phyloP scores from a whole-genome alignment of 176 grass and related monocot genomes.

The Musa beccarii region DNA sequence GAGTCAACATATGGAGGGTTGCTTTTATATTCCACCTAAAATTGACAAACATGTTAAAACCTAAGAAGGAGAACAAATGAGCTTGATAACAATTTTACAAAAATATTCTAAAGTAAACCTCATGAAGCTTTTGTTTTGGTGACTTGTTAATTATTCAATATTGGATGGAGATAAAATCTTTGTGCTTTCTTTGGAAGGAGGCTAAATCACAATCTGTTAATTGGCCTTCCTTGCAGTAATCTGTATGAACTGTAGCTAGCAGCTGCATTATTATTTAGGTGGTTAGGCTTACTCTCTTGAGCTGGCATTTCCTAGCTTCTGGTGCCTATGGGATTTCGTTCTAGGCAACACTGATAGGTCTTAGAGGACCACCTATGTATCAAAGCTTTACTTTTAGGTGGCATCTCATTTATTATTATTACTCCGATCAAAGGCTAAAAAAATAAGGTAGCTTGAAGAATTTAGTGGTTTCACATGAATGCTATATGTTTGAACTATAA shows the following conservation, averaged over 20 bases:
- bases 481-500: too few species aligned
- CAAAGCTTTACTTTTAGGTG: too few species aligned
- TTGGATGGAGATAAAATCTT: background rate
- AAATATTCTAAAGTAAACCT: background rate
- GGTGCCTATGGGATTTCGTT: too few species aligned
- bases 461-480: too few species aligned
- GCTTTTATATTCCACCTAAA: background rate
- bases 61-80: background rate
- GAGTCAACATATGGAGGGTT: too few species aligned
- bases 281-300: too few species aligned
- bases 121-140: background rate
- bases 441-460: too few species aligned
- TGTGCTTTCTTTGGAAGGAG: background rate
- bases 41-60: background rate
- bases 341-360: too few species aligned
- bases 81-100: background rate
- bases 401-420: too few species aligned
- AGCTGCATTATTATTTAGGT: background rate
- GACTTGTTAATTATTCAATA: background rate
- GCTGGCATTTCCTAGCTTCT: too few species aligned
- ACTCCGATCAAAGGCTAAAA: too few species aligned
- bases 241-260: background rate
- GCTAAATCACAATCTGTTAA: background rate
- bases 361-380: too few species aligned
- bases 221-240: background rate